These are phyloP conservation scores for Solanum infundibuliforme DNA, from an alignment of 257 asterid genomes.

Conservation along the genomic window DNA sequence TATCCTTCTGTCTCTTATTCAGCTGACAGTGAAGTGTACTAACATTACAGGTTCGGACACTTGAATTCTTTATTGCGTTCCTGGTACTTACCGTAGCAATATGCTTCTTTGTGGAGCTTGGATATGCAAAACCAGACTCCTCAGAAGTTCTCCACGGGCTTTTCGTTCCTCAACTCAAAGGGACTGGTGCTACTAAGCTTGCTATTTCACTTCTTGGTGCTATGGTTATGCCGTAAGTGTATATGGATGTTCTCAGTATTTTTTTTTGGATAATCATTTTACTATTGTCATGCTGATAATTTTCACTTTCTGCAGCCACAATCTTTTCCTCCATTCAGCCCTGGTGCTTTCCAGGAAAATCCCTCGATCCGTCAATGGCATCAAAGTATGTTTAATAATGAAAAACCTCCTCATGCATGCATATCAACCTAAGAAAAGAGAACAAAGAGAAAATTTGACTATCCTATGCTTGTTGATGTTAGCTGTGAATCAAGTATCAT, in stretches of 20 bases:
- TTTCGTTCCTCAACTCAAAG: conserved; percentile 81
- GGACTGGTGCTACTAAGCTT: conserved; percentile 78
- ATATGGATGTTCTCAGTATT: neutral
- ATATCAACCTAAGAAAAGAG: neutral
- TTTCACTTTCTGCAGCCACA: conserved; percentile 51
- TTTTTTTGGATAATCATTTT: neutral
- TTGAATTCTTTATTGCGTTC: conserved; percentile 71
- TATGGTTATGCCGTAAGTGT: conserved; percentile 97
- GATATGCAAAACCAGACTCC: conserved; percentile 65
- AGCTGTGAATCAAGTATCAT: neutral
- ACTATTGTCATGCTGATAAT: neutral
- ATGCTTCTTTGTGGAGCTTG: conserved; percentile 80
- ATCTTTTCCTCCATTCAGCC: conserved; percentile 96
- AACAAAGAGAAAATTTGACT: neutral
- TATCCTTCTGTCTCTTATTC: neutral
- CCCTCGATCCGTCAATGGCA: conserved; percentile 68
- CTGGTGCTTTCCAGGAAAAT: conserved; percentile 89
- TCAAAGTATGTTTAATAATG: conserved; percentile 38
- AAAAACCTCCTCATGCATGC: neutral
- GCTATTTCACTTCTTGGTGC: conserved; percentile 97
- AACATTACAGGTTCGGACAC: conserved; percentile 71
- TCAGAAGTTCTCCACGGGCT: conserved; percentile 69
- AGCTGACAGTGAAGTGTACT: neutral
- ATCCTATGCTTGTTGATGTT: neutral
- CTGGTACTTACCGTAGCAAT: conserved; percentile 72